Base-by-base conservation (phyloP, 2,329 filamentous ascomycete genomes). In the Arachnopeziza araneosa region DNA sequence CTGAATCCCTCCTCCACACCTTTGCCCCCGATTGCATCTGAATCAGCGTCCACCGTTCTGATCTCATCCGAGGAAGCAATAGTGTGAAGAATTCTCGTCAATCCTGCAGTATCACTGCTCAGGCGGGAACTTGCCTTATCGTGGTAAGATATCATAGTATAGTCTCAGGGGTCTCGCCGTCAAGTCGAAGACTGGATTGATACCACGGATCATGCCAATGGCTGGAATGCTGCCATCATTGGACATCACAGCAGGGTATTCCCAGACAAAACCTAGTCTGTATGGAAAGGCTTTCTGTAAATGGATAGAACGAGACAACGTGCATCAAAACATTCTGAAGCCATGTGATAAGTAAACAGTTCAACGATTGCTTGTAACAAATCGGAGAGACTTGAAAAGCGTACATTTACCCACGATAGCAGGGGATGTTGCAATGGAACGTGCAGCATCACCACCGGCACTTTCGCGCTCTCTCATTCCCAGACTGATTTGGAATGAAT, bases 221-320 rank as follows among this genome's bases (percentile, higher is more conserved):
- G 58, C 61, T 52, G 58, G 57, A 50, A 50, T 48, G 50, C 56
- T 63, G 63, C 58, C 60, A 52, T 54, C 60, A 59, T 58, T 54
- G 61, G 51, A 61, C 52, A 57, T 26, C 30, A 58, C 52, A 55
- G 61, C 64, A 66, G 64, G 64, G 62, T 58, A 54, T 14, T 44
- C 36, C 36, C 12, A 44, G 36, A 44, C 59, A 44, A 44, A 17
- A 44, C 4, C 36, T 44, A 44, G 17, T 19, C 17, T 44, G 12
- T 44, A 76, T 75, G 76, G 75, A 77, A 76, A 75, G 63, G 72
- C 70, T 76, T 76, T 66, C 75, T 77, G 54, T 65, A 72, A 75
- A 75, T 68, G 75, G 75, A 74, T 68, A 68, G 66, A 66, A 56
- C 57, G 60, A 59, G 56, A 60, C 56, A 63, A 57, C 51, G 24